Evolutionary conservation across 805 yeast species (phyloP), one percentile per base, ranked within the genome.

Genomic region (Candida succiphila): DNA sequence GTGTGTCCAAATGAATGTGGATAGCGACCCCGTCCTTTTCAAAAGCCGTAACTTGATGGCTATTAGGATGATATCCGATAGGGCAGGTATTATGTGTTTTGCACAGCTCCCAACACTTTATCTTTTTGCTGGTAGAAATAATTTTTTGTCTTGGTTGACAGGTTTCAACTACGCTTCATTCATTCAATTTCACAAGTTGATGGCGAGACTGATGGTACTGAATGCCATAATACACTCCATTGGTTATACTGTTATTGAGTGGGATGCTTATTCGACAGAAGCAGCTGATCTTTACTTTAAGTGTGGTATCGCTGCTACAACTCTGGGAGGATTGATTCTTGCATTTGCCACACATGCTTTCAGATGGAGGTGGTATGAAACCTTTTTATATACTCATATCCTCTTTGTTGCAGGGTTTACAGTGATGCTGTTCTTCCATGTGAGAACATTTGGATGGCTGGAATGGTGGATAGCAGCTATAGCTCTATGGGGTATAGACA

Each of bases 141-240:
- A 64, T 46, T 50, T 67, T 27, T 47, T 65, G 34, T 53, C 52
- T 31, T 67, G 56, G 52, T 18, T 67, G 17, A 60, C 72, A 7
- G 68, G 72, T 1, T 61, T 69, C 61, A 44, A 52, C 8, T 62
- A 58, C 35, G 42, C 67, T 4, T 51, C 65, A 24, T 67, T 67
- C 42, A 44, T 75, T 44, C 63, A 65, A 22, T 72, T 70, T 46
- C 95, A 85, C 54, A 78, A 69, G 50, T 72, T 84, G 77, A 52
- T 69, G 30, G 77, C 83, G 2, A 63, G 82, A 45, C 61, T 65
- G 4, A 60, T 66, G 50, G 47, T 59, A 32, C 21, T 64, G 18
- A 48, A 66, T 43, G 46, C 53, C 17, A 30, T 66, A n/a, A 46
- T 63, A 15, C 76, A 69, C 38, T 62, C 58, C 3, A 53, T 50